Conservation (phyloP, 768 basidiomycete genomes). For the Arthromyces matolae region DNA sequence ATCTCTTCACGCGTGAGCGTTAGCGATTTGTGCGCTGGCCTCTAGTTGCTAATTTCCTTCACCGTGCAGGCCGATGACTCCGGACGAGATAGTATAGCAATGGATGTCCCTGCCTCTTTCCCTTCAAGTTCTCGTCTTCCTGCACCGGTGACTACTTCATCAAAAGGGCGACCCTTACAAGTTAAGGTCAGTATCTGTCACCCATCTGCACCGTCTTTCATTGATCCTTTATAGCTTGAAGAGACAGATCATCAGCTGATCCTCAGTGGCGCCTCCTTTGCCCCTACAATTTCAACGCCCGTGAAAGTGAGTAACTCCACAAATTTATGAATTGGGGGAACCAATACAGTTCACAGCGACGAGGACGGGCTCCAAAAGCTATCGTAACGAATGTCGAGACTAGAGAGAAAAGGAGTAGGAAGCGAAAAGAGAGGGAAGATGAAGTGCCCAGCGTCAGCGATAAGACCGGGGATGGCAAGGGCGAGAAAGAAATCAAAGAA, state of each 20-base stretch:
- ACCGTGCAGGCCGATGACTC: conserved; percentile 24
- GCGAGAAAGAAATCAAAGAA: conserved; percentile 24
- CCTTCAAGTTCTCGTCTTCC: conserved; percentile 10
- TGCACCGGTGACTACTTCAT: conserved; percentile 12
- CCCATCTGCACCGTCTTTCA: neutral
- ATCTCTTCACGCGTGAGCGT: conserved; percentile 36
- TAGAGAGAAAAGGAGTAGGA: conserved; percentile 36
- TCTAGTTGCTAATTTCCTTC: conserved; percentile 18
- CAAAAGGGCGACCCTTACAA: conserved; percentile 26
- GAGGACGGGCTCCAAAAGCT: conserved; percentile 28
- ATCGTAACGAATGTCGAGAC: conserved; percentile 20
- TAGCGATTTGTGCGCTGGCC: neutral
- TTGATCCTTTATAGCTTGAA: conserved; percentile 27
- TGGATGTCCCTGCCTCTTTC: conserved; percentile 17
- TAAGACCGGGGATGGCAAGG: conserved; percentile 22
- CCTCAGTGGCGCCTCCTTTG: conserved; percentile 10
- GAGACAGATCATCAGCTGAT: conserved; percentile 28
- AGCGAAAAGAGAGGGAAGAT: conserved; percentile 44
- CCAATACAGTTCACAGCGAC: conserved; percentile 13
- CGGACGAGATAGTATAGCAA: conserved; percentile 18
- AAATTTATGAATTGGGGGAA: neutral
- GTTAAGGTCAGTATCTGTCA: conserved; percentile 30
- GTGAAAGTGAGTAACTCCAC: conserved; percentile 12
- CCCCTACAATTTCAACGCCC: conserved; percentile 10
- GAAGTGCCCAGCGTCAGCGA: conserved; percentile 16